Conservation (phyloP, 139 green algal genomes). For the Haematococcus lacustris region DNA sequence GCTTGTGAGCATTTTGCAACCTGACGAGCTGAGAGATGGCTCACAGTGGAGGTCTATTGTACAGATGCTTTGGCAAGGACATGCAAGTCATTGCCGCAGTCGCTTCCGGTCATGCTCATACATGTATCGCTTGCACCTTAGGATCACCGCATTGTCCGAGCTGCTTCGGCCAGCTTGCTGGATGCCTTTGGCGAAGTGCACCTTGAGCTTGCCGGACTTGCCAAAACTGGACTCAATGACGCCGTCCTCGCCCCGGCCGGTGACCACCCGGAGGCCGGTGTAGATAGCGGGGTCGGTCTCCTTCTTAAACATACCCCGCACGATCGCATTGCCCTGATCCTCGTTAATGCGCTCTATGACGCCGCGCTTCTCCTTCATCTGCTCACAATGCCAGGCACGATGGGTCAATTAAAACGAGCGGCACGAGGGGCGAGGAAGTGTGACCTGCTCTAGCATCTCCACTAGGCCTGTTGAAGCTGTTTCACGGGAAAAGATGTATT, state of each 20-base stretch:
- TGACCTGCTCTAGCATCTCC: background rate
- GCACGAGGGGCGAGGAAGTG: background rate
- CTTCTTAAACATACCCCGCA: constrained; percentile 87
- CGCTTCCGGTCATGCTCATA: constrained; percentile 43
- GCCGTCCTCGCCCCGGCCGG: constrained; percentile 39
- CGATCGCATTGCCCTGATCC: constrained; percentile 65
- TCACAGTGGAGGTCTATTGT: background rate
- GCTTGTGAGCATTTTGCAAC: background rate
- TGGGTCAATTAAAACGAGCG: too few species aligned
- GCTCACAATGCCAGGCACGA: too few species aligned
- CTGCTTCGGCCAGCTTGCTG: background rate
- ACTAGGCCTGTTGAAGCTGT: background rate
- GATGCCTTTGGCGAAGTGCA: constrained; percentile 42
- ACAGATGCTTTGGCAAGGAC: background rate
- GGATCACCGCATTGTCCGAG: constrained; percentile 24
- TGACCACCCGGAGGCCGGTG: constrained; percentile 51
- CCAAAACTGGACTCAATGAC: constrained; percentile 71
- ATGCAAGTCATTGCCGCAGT: constrained; percentile 2
- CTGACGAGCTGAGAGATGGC: background rate
- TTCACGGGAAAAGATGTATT: background rate
- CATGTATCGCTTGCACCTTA: constrained; percentile 67
- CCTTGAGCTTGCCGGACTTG: constrained; percentile 80
- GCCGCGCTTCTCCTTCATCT: constrained; percentile 68
- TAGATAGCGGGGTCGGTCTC: constrained; percentile 86
- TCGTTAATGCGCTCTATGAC: constrained; percentile 63